These are phyloP conservation scores for Boletellus ananiceps DNA, from an alignment of 768 basidiomycete species.

Conservation along the genomic window DNA sequence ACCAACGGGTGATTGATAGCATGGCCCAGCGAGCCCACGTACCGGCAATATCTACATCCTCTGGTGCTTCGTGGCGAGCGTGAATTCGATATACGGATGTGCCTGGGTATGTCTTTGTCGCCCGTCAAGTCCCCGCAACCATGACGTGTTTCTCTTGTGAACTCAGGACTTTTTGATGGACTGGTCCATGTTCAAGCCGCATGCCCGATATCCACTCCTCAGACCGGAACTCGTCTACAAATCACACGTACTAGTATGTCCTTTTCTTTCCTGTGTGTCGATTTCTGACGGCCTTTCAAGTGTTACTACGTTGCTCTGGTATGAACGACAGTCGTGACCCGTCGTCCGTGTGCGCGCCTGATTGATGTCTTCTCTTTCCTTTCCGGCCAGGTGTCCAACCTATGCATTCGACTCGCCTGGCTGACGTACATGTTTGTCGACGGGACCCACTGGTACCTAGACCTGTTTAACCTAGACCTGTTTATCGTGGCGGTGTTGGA, in stretches of 20 bases:
- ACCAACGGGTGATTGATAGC: background rate
- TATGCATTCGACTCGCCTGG: constrained; percentile 77
- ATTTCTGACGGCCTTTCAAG: constrained; percentile 30
- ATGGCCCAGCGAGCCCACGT: constrained; percentile 25
- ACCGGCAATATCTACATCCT: constrained; percentile 52
- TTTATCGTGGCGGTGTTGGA: constrained; percentile 72
- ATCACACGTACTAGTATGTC: constrained; percentile 49
- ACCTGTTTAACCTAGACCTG: constrained; percentile 59
- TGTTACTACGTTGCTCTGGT: constrained; percentile 78
- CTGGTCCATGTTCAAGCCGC: constrained; percentile 73
- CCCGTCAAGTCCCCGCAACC: background rate
- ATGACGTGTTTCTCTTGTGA: background rate
- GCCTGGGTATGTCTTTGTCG: constrained; percentile 57
- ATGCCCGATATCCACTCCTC: constrained; percentile 53
- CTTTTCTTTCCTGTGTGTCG: background rate
- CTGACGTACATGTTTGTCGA: constrained; percentile 63
- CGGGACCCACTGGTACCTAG: constrained; percentile 47
- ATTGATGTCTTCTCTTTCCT: no score
- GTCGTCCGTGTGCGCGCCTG: no score
- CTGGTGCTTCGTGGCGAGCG: constrained; percentile 60
- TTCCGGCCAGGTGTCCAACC: constrained; percentile 53
- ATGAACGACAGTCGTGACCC: constrained; percentile 10
- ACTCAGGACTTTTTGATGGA: constrained; percentile 79
- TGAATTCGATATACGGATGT: constrained; percentile 65
- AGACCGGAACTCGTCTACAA: constrained; percentile 72